These are phyloP conservation scores for Yamadazyma epiphylla DNA, from an alignment of 1,139 yeast species.

Conservation along the genomic window DNA sequence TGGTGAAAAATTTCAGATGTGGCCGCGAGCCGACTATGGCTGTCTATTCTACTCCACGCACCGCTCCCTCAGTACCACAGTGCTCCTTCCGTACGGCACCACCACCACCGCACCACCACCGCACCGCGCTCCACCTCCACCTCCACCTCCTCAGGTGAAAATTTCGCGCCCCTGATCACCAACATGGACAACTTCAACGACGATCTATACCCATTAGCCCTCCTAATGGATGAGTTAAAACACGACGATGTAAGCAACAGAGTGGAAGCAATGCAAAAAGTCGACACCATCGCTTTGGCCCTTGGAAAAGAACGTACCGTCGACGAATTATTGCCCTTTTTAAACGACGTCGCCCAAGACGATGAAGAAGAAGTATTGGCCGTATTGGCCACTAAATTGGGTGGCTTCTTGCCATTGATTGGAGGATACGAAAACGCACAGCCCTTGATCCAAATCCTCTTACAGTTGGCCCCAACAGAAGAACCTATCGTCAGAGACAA, in stretches of 20 bases:
- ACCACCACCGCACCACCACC: too few relatives aligned
- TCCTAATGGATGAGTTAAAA: constrained; percentile 92
- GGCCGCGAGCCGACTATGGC: too few relatives aligned
- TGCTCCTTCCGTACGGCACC: too few relatives aligned
- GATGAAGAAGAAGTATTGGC: constrained; percentile 98
- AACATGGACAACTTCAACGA: constrained; percentile 42
- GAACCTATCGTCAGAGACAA: constrained; percentile 97
- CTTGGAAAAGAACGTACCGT: constrained; percentile 93
- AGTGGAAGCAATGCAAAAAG: constrained; percentile 90
- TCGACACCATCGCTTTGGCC: constrained; percentile 93
- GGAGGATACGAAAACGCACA: constrained; percentile 85
- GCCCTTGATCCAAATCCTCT: constrained; percentile 78
- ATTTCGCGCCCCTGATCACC: constrained; percentile 3
- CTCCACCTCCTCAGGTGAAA: not conserved
- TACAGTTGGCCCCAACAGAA: constrained; percentile 86
- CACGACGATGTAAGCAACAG: constrained; percentile 92
- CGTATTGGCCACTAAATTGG: constrained; percentile 86
- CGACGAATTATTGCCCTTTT: constrained; percentile 82
- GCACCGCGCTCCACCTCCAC: not conserved
- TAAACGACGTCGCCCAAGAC: constrained; percentile 86
- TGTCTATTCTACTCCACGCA: too few relatives aligned
- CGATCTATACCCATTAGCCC: constrained; percentile 90
- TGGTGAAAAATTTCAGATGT: too few relatives aligned
- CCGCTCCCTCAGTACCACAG: too few relatives aligned
- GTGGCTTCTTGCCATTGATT: constrained; percentile 76